Base-by-base conservation (phyloP, 1,139 yeast species). In the Nakaseomyces kungkrabaensis region DNA sequence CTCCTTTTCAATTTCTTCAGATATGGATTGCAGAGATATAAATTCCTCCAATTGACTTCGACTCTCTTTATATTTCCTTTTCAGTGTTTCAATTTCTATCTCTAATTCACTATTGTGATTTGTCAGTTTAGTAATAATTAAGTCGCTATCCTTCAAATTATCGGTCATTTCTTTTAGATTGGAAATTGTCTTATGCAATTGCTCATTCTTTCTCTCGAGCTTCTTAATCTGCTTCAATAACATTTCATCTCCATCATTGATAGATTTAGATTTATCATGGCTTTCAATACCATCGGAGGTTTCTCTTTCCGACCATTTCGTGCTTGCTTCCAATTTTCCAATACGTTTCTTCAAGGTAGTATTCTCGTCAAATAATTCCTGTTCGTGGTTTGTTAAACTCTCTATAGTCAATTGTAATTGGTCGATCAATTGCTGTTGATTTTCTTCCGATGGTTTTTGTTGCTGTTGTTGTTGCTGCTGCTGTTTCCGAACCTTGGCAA, bases 1-100 rank as follows among this genome's bases (percentile, higher is more conserved):
- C 47, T 81, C 83, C n/a, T 60, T 58, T 55, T 82, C 88, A 0
- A 80, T 72, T n/a, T 72, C 74, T 0, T 65, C 52, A 9, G 43
- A 24, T 24, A 38, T 4, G 17, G 43, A 9, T 9, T 38, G 43
- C 17, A 38, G 7, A 13, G 40, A 37, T 37, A 37, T 9, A 13
- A 13, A 37, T 13, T 37, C 40, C 6, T 37, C 40, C 25, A 13
- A 5, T 22, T 37, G 7, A 8, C 3, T 17, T 6, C 13, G 40
- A 7, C 13, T n/a, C 25, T 8, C 5, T 17, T 37, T 26, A 17
- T 37, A 9, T 17, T 37, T n/a, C 17, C 13, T 10, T 13, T 25
- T 38, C 11, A 38, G 24, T 24, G 17, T 26, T 25, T 38, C 43
- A 4, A 25, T 5, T 4, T 25, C 32, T 5, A n/a, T 9, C 11